Percentiles rank a stretch among this genome's conserved stretches.
phyloP scores from a whole-genome alignment of 2,329 filamentous ascomycete genomes.

The Alternaria postmessia region DNA sequence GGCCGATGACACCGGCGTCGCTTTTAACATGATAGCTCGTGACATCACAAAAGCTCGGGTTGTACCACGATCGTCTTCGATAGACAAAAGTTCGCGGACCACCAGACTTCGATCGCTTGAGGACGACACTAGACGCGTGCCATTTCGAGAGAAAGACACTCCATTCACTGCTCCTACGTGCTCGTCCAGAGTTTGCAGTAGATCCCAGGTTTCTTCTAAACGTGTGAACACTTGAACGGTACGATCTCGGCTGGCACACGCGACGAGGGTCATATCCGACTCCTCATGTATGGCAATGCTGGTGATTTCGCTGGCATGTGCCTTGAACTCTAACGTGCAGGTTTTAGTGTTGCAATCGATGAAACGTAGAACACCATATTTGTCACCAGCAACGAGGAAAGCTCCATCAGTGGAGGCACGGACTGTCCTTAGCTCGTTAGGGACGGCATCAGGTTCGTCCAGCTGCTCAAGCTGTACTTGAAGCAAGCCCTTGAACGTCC shows the following conservation, averaged over 20 bases:
- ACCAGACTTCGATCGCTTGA: constrained; percentile 86
- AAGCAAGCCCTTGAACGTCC: constrained; percentile 70
- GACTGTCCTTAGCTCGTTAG: constrained; percentile 67
- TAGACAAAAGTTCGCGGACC: constrained; percentile 77
- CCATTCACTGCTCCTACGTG: constrained; percentile 86
- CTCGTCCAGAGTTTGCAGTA: constrained; percentile 91
- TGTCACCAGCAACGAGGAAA: constrained; percentile 83
- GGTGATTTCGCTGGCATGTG: constrained; percentile 85
- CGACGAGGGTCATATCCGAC: constrained; percentile 71
- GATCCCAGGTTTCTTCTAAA: constrained; percentile 67
- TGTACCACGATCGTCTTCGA: constrained; percentile 66
- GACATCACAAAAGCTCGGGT: constrained; percentile 79
- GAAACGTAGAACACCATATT: constrained; percentile 79
- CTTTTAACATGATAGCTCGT: constrained; percentile 81
- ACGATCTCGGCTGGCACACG: constrained; percentile 80
- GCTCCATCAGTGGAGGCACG: constrained; percentile 67
- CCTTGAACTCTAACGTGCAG: constrained; percentile 76
- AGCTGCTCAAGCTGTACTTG: constrained; percentile 74
- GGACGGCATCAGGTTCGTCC: constrained; percentile 54
- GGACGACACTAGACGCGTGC: constrained; percentile 78
- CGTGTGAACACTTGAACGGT: constrained; percentile 89
- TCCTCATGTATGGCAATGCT: constrained; percentile 79
- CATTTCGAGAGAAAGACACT: constrained; percentile 77
- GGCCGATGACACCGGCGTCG: constrained; percentile 85
- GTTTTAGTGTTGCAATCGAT: constrained; percentile 69